phyloP scores from a whole-genome alignment of 805 yeast species.

The Nakazawaea peltata region DNA sequence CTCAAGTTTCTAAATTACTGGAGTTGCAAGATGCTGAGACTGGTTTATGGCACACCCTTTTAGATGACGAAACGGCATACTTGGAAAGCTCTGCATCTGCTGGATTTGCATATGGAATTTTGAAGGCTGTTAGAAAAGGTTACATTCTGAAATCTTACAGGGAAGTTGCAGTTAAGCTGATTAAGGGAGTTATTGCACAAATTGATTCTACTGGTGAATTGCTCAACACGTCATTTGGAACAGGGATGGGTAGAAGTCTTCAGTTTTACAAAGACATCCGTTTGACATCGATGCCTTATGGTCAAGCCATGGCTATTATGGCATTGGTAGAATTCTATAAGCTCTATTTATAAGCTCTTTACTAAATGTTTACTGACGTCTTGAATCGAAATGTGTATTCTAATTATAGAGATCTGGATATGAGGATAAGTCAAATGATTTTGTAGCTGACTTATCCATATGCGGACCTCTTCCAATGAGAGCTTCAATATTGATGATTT shows the following conservation, averaged over 20 bases:
- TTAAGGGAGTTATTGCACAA: constrained; percentile 21
- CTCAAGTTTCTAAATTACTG: constrained; percentile 22
- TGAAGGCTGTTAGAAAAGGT: constrained; percentile 22
- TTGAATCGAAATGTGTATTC: no score
- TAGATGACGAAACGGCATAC: constrained; percentile 23
- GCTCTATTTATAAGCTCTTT: no score
- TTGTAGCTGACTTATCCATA: no score
- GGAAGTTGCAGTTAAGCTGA: constrained; percentile 20
- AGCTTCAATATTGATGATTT: neutral
- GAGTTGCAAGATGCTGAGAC: constrained; percentile 20
- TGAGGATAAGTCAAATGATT: no score
- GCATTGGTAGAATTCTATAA: constrained; percentile 23
- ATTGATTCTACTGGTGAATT: constrained; percentile 24
- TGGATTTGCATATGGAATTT: constrained; percentile 28
- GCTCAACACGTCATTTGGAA: constrained; percentile 26
- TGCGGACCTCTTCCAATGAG: no score
- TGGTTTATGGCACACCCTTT: constrained; percentile 27
- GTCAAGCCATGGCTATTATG: constrained; percentile 31
- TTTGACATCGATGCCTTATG: constrained; percentile 27
- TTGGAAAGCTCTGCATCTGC: constrained; percentile 27
- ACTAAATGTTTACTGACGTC: no score
- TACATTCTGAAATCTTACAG: constrained; percentile 18
- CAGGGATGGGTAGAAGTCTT: constrained; percentile 25
- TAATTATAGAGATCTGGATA: no score
- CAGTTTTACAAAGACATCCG: constrained; percentile 27